These are phyloP conservation scores for Parmales sp. DNA, from an alignment of 108 stramenopile genomes.

Conservation along the genomic window DNA sequence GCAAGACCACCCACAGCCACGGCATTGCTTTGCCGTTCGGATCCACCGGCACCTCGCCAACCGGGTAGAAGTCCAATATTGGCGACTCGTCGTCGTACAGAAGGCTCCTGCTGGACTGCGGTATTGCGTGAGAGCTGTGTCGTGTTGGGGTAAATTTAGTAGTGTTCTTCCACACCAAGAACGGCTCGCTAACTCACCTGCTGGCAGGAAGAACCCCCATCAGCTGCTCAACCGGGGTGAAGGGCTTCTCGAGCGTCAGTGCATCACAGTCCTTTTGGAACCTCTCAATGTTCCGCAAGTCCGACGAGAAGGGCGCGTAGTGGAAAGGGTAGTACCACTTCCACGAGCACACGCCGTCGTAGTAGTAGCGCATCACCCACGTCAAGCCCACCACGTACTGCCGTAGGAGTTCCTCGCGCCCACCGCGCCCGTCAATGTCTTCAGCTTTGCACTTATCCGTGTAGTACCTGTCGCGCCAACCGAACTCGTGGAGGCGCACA, in stretches of 20 bases:
- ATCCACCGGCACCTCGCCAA: constrained; percentile 79
- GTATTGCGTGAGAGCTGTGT: constrained; percentile 89
- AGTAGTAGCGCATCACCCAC: constrained; percentile 99
- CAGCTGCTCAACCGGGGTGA: constrained; percentile 92
- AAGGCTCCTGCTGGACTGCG: constrained; percentile 73
- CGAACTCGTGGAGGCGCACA: constrained; percentile 81
- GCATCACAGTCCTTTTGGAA: constrained; percentile 58
- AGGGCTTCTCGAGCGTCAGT: constrained; percentile 78
- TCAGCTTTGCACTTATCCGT: constrained; percentile 90
- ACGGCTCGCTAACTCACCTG: too few species aligned
- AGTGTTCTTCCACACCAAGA: too few species aligned
- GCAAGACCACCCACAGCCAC: constrained; percentile 94
- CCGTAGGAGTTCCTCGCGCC: constrained; percentile 74
- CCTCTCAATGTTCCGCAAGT: constrained; percentile 83
- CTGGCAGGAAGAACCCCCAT: constrained; percentile 92
- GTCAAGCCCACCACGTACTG: constrained; percentile 91
- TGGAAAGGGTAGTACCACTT: constrained; percentile 97
- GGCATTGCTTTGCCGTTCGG: constrained; percentile 98
- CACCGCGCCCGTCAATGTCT: constrained; percentile 77
- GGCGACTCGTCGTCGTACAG: constrained; percentile 83
- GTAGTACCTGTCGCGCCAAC: constrained; percentile 91
- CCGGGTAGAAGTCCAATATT: constrained; percentile 93
- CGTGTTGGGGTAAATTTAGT: too few species aligned
- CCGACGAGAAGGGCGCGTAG: constrained; percentile 97
- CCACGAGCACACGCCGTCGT: constrained; percentile 87